Conservation (phyloP, 805 yeast species). For the Zygotorulaspora sp. region DNA sequence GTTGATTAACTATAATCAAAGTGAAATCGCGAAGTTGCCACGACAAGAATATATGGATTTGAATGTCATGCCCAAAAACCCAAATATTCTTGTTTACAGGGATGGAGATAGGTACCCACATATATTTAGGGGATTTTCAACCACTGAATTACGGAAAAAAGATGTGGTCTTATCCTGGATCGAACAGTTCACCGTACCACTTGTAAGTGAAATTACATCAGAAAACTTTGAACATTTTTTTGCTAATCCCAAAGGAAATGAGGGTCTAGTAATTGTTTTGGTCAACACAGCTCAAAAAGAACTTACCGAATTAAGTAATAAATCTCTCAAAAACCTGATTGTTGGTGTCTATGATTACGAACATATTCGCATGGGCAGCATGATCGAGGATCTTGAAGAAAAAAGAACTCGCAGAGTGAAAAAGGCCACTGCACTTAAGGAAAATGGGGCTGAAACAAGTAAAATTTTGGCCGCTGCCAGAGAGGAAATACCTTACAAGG, state of each 20-base stretch:
- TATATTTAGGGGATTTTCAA: conserved; percentile 56
- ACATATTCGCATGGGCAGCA: conserved; percentile 40
- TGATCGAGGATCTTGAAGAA: conserved; percentile 36
- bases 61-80: conserved; percentile 53
- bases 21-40: conserved; percentile 35
- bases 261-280: conserved; percentile 22
- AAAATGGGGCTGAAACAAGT: conserved; percentile 40
- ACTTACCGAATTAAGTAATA: conserved; percentile 22
- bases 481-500: conserved; percentile 43
- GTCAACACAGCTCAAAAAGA: conserved; percentile 22
- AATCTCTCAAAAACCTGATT: conserved; percentile 21
- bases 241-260: conserved; percentile 17
- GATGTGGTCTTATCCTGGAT: conserved; percentile 49
- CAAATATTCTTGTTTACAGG: conserved; percentile 58
- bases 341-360: conserved; percentile 47
- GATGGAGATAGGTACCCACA: conserved; percentile 50
- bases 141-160: conserved; percentile 56
- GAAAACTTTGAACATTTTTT: conserved; percentile 20
- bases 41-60: conserved; percentile 47
- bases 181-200: conserved; percentile 45
- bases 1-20: conserved; percentile 42
- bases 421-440: conserved; percentile 42
- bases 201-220: conserved; percentile 49
- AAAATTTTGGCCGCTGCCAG: conserved; percentile 47
- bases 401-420: conserved; percentile 42